A percentile compares a stretch with the other conserved stretches of the same genome.
Conservation (phyloP, 2,329 filamentous ascomycete genomes). For the Massarina eburnea region DNA sequence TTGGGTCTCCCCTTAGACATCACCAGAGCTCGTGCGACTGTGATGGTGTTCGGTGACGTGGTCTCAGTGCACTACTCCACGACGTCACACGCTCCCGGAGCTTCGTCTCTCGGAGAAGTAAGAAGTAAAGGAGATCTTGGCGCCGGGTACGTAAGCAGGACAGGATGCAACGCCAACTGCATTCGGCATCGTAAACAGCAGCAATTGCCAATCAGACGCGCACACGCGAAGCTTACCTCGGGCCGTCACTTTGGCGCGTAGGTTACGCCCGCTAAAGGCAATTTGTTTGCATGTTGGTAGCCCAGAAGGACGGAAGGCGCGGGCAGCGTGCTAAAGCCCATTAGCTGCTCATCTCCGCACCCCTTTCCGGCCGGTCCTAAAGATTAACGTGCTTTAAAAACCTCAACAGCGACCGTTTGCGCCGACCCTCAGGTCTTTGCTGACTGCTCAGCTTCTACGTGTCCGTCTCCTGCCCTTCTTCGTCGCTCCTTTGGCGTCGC, state of each 20-base stretch:
- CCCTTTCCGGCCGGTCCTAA: conserved; percentile 37
- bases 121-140: neutral
- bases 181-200: neutral
- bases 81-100: too few relatives aligned
- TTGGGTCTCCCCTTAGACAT: neutral
- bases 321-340: conserved; percentile 17
- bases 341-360: conserved; percentile 37
- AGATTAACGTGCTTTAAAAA: conserved; percentile 27
- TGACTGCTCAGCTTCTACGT: conserved; percentile 12
- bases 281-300: conserved; percentile 4
- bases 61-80: too few relatives aligned
- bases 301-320: conserved; percentile 22
- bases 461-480: conserved; percentile 27
- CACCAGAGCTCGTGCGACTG: neutral
- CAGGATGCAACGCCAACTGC: neutral
- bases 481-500: conserved; percentile 40
- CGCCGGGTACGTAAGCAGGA: neutral
- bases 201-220: conserved; percentile 16
- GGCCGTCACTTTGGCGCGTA: conserved; percentile 15
- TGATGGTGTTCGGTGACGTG: neutral
- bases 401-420: conserved; percentile 10
- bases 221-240: conserved; percentile 22
- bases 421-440: conserved; percentile 10
- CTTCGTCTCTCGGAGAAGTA: neutral
- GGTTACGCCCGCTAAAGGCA: conserved; percentile 8